These are phyloP conservation scores for Ormosia semicastrata DNA, from an alignment of 306 rosid genomes.

Conservation along the genomic window DNA sequence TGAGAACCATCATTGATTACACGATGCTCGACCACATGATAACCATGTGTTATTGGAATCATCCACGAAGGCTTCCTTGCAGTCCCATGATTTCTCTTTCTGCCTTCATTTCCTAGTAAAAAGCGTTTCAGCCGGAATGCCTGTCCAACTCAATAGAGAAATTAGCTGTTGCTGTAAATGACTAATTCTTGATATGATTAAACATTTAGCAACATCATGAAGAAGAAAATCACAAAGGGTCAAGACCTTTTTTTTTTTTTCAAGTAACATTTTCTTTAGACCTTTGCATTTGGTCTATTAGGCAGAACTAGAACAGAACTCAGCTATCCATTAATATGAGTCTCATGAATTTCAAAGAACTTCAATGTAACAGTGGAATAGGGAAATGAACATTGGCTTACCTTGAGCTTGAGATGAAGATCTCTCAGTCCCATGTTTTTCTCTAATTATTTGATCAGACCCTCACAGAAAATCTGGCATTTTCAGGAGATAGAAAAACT, in stretches of 20 bases:
- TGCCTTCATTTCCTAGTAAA: slow-evolving; percentile 32
- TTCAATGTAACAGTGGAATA: background rate
- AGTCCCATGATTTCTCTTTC: slow-evolving; percentile 24
- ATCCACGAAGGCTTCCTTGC: slow-evolving; percentile 63
- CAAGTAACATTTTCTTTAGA: background rate
- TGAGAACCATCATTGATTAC: slow-evolving; percentile 13
- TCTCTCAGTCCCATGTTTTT: slow-evolving; percentile 36
- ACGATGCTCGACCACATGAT: slow-evolving; percentile 42
- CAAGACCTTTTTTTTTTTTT: background rate
- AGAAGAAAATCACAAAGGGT: background rate
- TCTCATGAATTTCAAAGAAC: background rate
- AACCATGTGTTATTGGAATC: slow-evolving; percentile 79
- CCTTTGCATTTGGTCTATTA: background rate
- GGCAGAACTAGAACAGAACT: background rate
- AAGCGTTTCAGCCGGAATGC: slow-evolving; percentile 47
- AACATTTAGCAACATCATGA: background rate
- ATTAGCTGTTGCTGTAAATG: background rate
- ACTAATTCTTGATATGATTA: background rate
- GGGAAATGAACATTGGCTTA: background rate
- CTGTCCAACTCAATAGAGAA: slow-evolving; percentile 8
- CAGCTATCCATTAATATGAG: background rate
- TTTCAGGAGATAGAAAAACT: background rate
- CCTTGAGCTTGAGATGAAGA: slow-evolving; percentile 45
- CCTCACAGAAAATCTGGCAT: background rate
- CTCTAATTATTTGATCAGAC: background rate